phyloP scores from a whole-genome alignment of 2,329 filamentous ascomycete species.

The Gaeumannomyces tritici region DNA sequence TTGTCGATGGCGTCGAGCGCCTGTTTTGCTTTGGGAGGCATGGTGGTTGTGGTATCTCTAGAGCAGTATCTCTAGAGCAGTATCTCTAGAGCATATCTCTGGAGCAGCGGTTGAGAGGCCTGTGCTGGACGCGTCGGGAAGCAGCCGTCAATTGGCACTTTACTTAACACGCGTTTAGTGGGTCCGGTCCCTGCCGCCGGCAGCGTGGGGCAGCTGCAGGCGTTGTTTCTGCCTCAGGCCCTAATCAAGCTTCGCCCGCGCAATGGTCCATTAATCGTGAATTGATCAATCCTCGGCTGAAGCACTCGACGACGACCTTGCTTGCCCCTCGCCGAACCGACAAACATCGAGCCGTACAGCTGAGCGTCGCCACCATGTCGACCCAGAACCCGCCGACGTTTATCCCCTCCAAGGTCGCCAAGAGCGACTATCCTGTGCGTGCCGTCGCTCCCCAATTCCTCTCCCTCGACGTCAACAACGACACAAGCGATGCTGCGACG shows the following conservation, averaged over 20 bases:
- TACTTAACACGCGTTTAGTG: not conserved
- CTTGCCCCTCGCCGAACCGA: constrained; percentile 2
- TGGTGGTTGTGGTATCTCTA: not conserved
- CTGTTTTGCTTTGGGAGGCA: constrained; percentile 2
- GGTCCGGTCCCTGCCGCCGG: not conserved
- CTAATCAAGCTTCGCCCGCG: not conserved
- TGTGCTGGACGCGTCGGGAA: not conserved
- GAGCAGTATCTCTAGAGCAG: no score
- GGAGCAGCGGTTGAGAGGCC: no score
- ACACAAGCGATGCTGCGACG: not conserved
- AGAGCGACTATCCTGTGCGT: constrained; percentile 81
- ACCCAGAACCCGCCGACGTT: constrained; percentile 31
- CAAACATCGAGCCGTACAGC: not conserved
- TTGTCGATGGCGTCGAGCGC: constrained; percentile 57
- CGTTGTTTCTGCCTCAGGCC: not conserved
- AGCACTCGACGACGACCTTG: not conserved
- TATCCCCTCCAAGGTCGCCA: constrained; percentile 68
- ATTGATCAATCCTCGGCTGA: not conserved
- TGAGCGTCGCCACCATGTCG: constrained; percentile 24
- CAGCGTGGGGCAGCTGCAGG: not conserved
- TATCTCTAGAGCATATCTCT: not conserved
- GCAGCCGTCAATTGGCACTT: not conserved
- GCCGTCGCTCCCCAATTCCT: constrained; percentile 12
- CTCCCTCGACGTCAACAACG: not conserved
- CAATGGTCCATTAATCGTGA: not conserved